Conservation (phyloP, 331 rosid species). For the Quercus tomentella region DNA sequence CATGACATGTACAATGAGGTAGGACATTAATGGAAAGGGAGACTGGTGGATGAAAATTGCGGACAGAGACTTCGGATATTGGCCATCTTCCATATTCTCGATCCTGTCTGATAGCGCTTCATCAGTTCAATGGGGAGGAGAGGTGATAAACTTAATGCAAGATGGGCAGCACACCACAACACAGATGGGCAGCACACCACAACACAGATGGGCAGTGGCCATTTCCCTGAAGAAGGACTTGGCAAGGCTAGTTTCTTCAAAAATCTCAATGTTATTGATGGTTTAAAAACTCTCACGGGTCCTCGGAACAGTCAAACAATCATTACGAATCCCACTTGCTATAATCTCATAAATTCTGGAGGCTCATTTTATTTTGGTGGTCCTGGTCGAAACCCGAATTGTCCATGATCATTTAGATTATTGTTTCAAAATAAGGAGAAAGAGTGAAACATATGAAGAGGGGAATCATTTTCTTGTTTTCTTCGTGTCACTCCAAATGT, state of each 20-base stretch:
- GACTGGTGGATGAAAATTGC: conserved; percentile 61
- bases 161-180: conserved; percentile 51
- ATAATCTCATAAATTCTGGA: conserved; percentile 44
- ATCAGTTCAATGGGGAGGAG: conserved; percentile 55
- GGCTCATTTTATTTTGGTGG: conserved; percentile 51
- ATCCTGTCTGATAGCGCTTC: conserved; percentile 48
- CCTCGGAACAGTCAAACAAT: conserved; percentile 40
- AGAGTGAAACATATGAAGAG: too few species aligned
- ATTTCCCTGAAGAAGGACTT: conserved; percentile 48
- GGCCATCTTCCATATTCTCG: conserved; percentile 52
- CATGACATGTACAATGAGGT: not conserved
- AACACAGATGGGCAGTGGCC: conserved; percentile 65
- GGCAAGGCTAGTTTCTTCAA: conserved; percentile 51
- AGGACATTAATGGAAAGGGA: conserved; percentile 48
- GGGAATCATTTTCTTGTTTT: not conserved
- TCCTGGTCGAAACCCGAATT: conserved; percentile 43
- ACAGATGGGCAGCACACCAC: conserved; percentile 62
- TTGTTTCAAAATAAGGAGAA: not conserved
- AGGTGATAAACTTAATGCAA: conserved; percentile 38
- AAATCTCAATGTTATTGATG: conserved; percentile 49
- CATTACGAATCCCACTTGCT: conserved; percentile 42
- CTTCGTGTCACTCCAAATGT: too few species aligned
- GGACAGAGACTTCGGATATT: conserved; percentile 39
- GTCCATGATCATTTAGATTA: conserved; percentile 22
- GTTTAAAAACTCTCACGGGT: conserved; percentile 30